phyloP scores from a whole-genome alignment of 306 rosid species.

The Spatholobus suberectus region DNA sequence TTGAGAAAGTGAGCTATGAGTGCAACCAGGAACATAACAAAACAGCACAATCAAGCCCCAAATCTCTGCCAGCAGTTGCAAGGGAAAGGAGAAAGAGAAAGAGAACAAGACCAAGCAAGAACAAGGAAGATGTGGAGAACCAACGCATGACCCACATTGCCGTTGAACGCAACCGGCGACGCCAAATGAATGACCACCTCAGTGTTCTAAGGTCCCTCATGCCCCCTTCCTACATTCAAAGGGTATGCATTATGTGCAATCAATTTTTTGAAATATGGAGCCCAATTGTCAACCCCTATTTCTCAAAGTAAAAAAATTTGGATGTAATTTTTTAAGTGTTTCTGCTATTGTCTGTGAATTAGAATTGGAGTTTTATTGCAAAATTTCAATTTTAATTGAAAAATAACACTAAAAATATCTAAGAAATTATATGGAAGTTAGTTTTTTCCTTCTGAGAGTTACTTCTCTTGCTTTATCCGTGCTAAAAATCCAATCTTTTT shows the following conservation, averaged over 20 bases:
- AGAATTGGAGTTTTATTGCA: not conserved
- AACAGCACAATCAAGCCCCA: conserved; percentile 25
- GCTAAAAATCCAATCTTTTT: conserved; percentile 48
- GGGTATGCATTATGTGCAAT: conserved; percentile 52
- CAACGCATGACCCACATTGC: conserved; percentile 98
- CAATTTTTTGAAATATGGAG: not conserved
- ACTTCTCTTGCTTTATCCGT: conserved; percentile 25
- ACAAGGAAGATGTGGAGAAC: conserved; percentile 91
- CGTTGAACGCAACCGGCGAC: conserved; percentile 88
- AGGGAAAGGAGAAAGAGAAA: conserved; percentile 78
- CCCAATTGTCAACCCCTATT: conserved; percentile 20
- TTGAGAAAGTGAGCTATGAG: conserved; percentile 51
- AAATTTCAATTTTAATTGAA: not conserved
- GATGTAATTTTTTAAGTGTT: not conserved
- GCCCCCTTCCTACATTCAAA: conserved; percentile 83
- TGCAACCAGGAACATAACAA: conserved; percentile 53
- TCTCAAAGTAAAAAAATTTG: not conserved
- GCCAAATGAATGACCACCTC: conserved; percentile 98
- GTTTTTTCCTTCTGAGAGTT: not conserved
- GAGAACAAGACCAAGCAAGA: conserved; percentile 77
- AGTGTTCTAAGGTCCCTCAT: conserved; percentile 85
- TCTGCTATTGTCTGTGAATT: not conserved
- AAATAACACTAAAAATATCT: not conserved
- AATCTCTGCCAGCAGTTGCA: conserved; percentile 37
- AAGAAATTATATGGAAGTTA: too few relatives aligned